These are phyloP conservation scores for Pestalotiopsis sp. DNA, from an alignment of 2,329 filamentous ascomycete species.

Conservation along the genomic window DNA sequence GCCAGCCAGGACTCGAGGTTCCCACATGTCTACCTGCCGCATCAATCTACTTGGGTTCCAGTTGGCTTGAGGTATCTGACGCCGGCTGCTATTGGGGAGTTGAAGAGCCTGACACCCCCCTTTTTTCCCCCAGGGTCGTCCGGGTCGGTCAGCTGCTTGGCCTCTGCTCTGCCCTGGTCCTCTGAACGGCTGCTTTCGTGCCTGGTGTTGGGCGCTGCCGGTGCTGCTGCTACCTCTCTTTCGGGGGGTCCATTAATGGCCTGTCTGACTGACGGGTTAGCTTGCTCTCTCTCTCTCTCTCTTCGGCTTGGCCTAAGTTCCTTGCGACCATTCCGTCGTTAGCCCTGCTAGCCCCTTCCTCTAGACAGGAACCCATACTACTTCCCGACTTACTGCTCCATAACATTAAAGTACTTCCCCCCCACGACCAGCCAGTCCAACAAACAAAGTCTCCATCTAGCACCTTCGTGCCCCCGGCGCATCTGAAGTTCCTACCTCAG, in stretches of 20 bases:
- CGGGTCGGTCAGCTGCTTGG: slow-evolving; percentile 5
- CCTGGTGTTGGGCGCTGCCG: background rate
- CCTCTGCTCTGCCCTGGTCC: background rate
- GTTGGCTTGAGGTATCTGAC: background rate
- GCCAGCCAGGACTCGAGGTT: slow-evolving; percentile 9
- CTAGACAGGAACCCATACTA: background rate
- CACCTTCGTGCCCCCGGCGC: background rate
- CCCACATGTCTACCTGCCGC: slow-evolving; percentile 3
- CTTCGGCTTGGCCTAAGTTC: background rate
- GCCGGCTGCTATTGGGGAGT: background rate
- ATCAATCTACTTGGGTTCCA: background rate
- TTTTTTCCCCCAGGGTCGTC: slow-evolving; percentile 15
- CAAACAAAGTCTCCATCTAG: background rate
- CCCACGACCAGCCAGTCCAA: background rate
- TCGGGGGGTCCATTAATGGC: background rate
- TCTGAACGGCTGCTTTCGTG: background rate
- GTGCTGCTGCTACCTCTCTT: background rate
- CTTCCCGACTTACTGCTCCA: background rate
- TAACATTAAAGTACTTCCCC: background rate
- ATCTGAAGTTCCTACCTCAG: background rate
- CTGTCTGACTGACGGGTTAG: background rate
- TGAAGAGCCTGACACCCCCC: slow-evolving; percentile 22
- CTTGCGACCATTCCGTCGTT: background rate
- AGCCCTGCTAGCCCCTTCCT: background rate
- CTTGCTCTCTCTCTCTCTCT: background rate